Evolutionary conservation across 2,329 filamentous ascomycete species (phyloP), one percentile per base, ranked within the genome.

Genomic region (Cladosporium sp.): DNA sequence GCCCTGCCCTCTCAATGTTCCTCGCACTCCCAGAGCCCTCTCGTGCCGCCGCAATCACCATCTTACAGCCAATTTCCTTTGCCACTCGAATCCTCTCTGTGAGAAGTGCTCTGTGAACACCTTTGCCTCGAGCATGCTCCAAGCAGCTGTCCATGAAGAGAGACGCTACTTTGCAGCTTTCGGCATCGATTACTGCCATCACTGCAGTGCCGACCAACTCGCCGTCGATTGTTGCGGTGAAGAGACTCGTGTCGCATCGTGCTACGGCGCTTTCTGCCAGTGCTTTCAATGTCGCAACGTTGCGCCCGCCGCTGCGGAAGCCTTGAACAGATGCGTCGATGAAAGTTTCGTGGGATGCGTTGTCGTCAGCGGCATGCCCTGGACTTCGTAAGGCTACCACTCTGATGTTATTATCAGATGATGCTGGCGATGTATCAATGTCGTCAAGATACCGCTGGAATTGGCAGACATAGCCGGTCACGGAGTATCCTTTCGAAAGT

Each of bases 11-110:
- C 14, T 46, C 32, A 13, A 58, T 58, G 11, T 58, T 58, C 25
- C 57, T 58, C 36, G 34, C 57, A 58, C 57, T 58, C 10, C 36
- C 36, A 26, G 57, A 58, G 7, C 57, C 57, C 21, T 46, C 34
- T 23, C 57, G 46, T 6, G 57, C 57, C 36, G 32, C 21, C 10
- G 36, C 57, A 5, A 43, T 58, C 30, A 26, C 57, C 23, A 58
- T 43, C 11, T 46, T 25, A n/a, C 57, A 58, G 36, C 57, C 57
- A 21, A 23, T n/a, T 18, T 46, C 36, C 16, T 58, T 58, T 13
- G 57, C 57, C 10, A 28, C 25, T 7, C n/a, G 23, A 11, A 46
- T 26, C 16, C 57, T 46, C 7, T 26, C 34, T 11, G 26, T 21
- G 16, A 58, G 57, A 28, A 58, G 57, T 25, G 57, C 57, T 43